Base-by-base conservation (phyloP, 805 yeast species). In the Cyberlindnera lachancei region DNA sequence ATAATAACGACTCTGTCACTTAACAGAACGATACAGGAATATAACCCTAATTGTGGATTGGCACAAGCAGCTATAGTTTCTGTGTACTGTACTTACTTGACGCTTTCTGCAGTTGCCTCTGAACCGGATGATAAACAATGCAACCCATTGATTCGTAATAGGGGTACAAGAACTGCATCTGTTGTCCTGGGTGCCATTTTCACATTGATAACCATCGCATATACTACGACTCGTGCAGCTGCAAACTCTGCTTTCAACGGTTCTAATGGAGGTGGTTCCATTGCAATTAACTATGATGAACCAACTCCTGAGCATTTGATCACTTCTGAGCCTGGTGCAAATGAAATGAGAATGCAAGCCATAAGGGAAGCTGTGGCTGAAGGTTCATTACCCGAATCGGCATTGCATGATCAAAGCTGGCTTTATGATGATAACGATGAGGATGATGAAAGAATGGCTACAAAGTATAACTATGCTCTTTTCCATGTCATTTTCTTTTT, bases 61-160 rank as follows among this genome's bases (percentile, higher is more conserved):
- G 96, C 98, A 4, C 99, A 92, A 62, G 71, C 95, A 9, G 87
- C 95, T 12, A 88, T 94, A 88, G 97, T 94, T 23, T 79, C 90
- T 10, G 70, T 87, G 15, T 92, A 92, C 58, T 86, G 97, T 57
- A 82, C 96, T 0, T 92, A 92, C 53, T 63, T 92, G 46, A 77
- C 87, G 3, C 73, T 92, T 65, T 78, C 92, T 38, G 98, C 97
- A 0, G 94, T 92, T 46, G 80, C 95, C 2, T 79, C 95, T 10
- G 97, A 90, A 57, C 99, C 98, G 0, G 98, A 92, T 59, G 97
- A 90, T 61, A 76, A 70, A 52, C 64, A 66, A 46, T 92, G 99
- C 58, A 92, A 92, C 54, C 98, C 99, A 10, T 65, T 92, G 40
- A 76, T 90, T 13, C 72, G 97, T 44, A 83, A 94, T 6, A 68